phyloP scores from a whole-genome alignment of 305 asterid genomes.

The Petunia hybrid region DNA sequence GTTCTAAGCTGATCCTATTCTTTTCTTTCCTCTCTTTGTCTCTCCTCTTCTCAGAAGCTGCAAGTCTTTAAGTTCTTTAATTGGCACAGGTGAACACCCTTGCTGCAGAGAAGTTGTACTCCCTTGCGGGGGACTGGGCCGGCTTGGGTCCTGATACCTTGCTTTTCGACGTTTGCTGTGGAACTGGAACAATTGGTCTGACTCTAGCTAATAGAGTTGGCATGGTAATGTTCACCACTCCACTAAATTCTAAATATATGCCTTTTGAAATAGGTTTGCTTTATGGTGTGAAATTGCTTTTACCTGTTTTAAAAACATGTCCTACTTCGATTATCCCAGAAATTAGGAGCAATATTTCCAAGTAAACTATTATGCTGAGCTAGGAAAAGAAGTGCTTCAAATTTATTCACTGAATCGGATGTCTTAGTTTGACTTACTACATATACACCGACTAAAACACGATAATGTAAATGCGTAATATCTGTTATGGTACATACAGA shows the following conservation, averaged over 20 bases:
- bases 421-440: not conserved
- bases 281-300: not conserved
- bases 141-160: slow-evolving; percentile 84
- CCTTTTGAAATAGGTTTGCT: not conserved
- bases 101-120: slow-evolving; percentile 93
- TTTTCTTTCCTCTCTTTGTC: not conserved
- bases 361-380: not conserved
- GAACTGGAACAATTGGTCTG: slow-evolving; percentile 96
- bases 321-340: not conserved
- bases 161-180: slow-evolving; percentile 95
- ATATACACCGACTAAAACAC: not conserved
- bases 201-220: slow-evolving; percentile 94
- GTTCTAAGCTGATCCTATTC: slow-evolving; percentile 6
- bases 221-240: slow-evolving; percentile 77
- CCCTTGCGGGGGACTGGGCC: slow-evolving; percentile 99
- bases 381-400: not conserved
- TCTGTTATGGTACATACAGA: not conserved
- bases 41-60: not conserved
- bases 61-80: slow-evolving; percentile 29
- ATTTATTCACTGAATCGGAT: not conserved
- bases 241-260: slow-evolving; percentile 36
- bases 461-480: not conserved
- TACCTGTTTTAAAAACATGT: not conserved
- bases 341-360: not conserved
- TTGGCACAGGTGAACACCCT: slow-evolving; percentile 86